These are phyloP conservation scores for Aristolochia contorta DNA, from an alignment of 164 flowering plant genomes.

Conservation along the genomic window DNA sequence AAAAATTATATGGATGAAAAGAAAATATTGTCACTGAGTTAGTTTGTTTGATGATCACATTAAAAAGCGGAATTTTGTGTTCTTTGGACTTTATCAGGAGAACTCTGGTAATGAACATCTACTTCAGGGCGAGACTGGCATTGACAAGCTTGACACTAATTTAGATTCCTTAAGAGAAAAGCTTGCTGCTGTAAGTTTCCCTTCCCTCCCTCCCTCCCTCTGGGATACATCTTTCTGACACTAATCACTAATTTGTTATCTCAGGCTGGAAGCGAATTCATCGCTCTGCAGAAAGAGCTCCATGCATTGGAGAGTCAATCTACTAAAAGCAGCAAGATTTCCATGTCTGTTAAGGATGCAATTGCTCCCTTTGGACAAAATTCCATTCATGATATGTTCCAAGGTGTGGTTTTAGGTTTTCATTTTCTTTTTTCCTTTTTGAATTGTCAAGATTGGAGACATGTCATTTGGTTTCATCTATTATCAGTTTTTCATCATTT, in stretches of 20 bases:
- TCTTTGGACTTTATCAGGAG: conserved; percentile 20
- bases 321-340: conserved; percentile 19
- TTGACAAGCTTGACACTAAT: conserved; percentile 43
- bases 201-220: not conserved
- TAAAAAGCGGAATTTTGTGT: not conserved
- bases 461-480: too few relatives aligned
- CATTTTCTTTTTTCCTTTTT: too few relatives aligned
- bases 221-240: not conserved
- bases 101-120: conserved; percentile 19
- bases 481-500: too few relatives aligned
- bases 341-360: conserved; percentile 42
- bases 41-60: too few relatives aligned
- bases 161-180: conserved; percentile 50
- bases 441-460: too few relatives aligned
- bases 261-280: conserved; percentile 49
- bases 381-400: conserved; percentile 32
- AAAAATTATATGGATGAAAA: not conserved
- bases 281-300: conserved; percentile 44
- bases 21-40: not conserved
- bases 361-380: conserved; percentile 35
- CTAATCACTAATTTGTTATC: conserved; percentile 1
- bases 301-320: conserved; percentile 43
- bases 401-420: conserved; percentile 31
- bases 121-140: conserved; percentile 23
- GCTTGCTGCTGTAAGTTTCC: conserved; percentile 42